Evolutionary conservation across 2,329 filamentous ascomycete genomes (phyloP).

Genomic region (Aspergillus costaricaensis): DNA sequence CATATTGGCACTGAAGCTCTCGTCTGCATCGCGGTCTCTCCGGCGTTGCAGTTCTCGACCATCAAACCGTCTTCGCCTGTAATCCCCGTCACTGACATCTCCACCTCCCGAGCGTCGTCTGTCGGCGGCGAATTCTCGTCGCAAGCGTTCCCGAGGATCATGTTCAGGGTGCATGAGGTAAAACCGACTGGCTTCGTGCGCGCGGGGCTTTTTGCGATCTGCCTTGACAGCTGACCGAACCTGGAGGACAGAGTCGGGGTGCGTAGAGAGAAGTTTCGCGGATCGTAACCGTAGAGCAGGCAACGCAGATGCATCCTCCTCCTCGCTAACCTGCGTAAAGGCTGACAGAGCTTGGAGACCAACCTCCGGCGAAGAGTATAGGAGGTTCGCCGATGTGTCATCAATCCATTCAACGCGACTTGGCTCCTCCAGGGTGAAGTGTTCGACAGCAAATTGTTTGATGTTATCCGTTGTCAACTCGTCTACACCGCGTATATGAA

Average conservation of each 20-base stretch:
- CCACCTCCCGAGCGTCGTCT: conserved; percentile 42
- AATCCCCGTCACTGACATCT: conserved; percentile 44
- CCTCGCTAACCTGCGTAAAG: conserved; percentile 45
- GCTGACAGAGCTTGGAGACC: conserved; percentile 57
- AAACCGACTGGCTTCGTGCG: conserved; percentile 80
- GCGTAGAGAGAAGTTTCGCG: conserved; percentile 68
- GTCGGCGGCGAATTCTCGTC: conserved; percentile 54
- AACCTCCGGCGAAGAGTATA: conserved; percentile 64
- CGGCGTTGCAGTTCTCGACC: conserved; percentile 56
- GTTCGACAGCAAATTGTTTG: conserved; percentile 69
- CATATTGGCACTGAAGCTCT: conserved; percentile 72
- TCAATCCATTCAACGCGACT: conserved; percentile 89
- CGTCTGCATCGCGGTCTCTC: conserved; percentile 52
- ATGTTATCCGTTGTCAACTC: conserved; percentile 79
- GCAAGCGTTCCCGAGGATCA: conserved; percentile 73
- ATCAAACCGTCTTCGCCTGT: conserved; percentile 59
- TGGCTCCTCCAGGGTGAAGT: conserved; percentile 60
- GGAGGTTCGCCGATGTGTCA: conserved; percentile 83
- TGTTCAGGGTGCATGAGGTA: conserved; percentile 90
- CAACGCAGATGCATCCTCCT: conserved; percentile 48
- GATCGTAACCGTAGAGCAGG: conserved; percentile 65
- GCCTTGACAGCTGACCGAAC: conserved; percentile 72
- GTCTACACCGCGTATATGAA: conserved; percentile 84
- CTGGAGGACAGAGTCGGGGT: conserved; percentile 68
- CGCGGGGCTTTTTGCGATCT: conserved; percentile 79